A percentile compares a stretch with the other conserved stretches of the same genome.
Evolutionary conservation across 805 yeast genomes (phyloP).

Genomic region (Komagataella ulmi): DNA sequence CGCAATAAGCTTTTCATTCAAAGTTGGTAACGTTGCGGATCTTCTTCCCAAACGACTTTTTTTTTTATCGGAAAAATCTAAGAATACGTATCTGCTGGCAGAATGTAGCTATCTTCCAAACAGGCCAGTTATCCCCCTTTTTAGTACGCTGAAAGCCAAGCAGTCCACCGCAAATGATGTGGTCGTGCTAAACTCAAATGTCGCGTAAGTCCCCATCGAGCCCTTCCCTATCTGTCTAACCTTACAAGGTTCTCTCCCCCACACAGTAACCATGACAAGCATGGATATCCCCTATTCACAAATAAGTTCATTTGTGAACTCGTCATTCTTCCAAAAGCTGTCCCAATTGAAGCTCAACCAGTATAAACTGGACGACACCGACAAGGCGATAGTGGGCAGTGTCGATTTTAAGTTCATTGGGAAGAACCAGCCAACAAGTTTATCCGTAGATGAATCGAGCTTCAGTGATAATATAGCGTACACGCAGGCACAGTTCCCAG

Average conservation of each 20-base stretch:
- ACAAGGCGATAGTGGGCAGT: conserved; percentile 27
- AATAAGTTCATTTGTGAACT: conserved; percentile 64
- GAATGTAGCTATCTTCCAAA: background rate
- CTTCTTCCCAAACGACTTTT: too few relatives aligned
- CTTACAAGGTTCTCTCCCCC: background rate
- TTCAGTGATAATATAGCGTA: conserved; percentile 9
- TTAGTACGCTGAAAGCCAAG: background rate
- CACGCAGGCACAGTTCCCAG: conserved; percentile 5
- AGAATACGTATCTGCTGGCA: too few relatives aligned
- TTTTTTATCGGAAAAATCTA: too few relatives aligned
- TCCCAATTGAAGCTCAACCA: conserved; percentile 64
- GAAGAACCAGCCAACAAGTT: conserved; percentile 16
- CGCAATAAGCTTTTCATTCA: background rate
- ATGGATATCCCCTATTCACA: conserved; percentile 22
- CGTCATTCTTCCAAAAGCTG: conserved; percentile 73
- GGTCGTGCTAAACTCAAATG: background rate
- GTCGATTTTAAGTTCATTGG: conserved; percentile 16
- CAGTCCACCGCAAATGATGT: background rate
- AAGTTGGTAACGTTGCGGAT: too few relatives aligned
- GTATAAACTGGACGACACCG: conserved; percentile 46
- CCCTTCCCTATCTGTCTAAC: background rate
- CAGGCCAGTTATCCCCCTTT: background rate
- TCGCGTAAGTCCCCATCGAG: background rate
- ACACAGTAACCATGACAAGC: background rate
- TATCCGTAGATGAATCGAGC: conserved; percentile 17